These are phyloP conservation scores for Rhizopus arrhizus DNA, from an alignment of 371 early-diverging fungal genomes.

Conservation along the genomic window DNA sequence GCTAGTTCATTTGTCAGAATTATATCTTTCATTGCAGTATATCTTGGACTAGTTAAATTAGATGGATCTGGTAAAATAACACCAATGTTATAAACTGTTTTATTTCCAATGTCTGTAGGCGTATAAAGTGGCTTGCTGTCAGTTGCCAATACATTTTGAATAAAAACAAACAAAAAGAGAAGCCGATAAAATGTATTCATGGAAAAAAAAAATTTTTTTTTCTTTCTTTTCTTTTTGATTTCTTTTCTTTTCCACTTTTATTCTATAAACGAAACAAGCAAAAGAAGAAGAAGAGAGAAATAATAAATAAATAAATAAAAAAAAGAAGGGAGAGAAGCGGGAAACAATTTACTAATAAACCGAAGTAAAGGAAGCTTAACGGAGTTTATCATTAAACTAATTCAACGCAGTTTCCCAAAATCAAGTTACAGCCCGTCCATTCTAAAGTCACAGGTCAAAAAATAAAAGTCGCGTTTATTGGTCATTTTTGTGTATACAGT, in stretches of 20 bases:
- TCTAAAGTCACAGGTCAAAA: too few relatives aligned
- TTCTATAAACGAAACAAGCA: not conserved
- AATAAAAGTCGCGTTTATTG: too few relatives aligned
- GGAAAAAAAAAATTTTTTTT: not conserved
- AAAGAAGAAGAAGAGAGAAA: not conserved
- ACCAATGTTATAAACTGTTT: conserved; percentile 36
- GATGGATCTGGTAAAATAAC: conserved; percentile 37
- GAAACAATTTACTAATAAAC: not conserved
- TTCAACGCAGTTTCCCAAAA: too few relatives aligned
- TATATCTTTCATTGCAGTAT: conserved; percentile 27
- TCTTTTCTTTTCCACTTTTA: not conserved
- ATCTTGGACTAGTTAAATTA: not conserved
- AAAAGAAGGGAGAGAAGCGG: not conserved
- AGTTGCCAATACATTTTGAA: not conserved
- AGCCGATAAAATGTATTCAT: not conserved
- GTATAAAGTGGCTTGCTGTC: not conserved
- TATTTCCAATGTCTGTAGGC: not conserved
- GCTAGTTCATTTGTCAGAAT: conserved; percentile 41
- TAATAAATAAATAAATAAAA: not conserved
- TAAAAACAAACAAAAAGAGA: not conserved
- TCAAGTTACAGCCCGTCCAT: too few relatives aligned
- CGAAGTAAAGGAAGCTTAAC: too few relatives aligned
- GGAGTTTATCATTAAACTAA: too few relatives aligned
- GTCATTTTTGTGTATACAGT: too few relatives aligned
- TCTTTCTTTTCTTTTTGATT: not conserved